These are phyloP conservation scores for Giardia duodenalis DNA, from an alignment of 208 protist species.

Conservation along the genomic window DNA sequence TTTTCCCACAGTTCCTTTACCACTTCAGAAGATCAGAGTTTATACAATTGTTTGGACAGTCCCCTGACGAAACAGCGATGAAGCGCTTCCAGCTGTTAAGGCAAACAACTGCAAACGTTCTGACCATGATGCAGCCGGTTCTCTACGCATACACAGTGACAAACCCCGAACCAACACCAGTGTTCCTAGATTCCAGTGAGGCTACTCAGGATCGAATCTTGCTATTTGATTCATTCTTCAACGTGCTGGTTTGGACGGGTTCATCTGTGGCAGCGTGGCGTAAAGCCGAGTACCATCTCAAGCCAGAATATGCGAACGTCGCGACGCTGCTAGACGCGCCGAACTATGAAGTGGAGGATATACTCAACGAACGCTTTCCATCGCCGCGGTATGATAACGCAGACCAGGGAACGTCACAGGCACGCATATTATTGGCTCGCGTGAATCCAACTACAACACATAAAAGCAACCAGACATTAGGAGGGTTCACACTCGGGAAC, in stretches of 20 bases:
- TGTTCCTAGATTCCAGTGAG: slow-evolving; percentile 14
- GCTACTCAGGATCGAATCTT: not conserved
- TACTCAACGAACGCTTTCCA: slow-evolving; percentile 3
- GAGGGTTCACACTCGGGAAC: no score
- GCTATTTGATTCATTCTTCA: slow-evolving; percentile 21
- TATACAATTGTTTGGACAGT: slow-evolving; percentile 23
- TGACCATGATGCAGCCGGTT: slow-evolving; percentile 23
- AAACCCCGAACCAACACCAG: not conserved
- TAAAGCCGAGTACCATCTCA: slow-evolving; percentile 21
- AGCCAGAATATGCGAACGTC: slow-evolving; percentile 31
- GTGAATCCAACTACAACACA: slow-evolving; percentile 18
- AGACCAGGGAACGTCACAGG: slow-evolving; percentile 3
- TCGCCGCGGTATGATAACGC: not conserved
- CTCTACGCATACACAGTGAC: not conserved
- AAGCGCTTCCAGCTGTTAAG: slow-evolving; percentile 20
- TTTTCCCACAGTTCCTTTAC: slow-evolving; percentile 28
- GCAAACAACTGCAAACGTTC: not conserved
- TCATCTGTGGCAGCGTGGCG: slow-evolving; percentile 21
- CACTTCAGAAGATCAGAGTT: slow-evolving; percentile 28
- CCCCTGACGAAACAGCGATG: slow-evolving; percentile 23
- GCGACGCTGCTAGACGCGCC: not conserved
- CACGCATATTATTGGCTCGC: not conserved
- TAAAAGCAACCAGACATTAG: not conserved
- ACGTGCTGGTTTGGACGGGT: slow-evolving; percentile 20
- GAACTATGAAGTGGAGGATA: not conserved